Base-by-base conservation (phyloP, 306 rosid species). In the Cucurbita ficifolia region DNA sequence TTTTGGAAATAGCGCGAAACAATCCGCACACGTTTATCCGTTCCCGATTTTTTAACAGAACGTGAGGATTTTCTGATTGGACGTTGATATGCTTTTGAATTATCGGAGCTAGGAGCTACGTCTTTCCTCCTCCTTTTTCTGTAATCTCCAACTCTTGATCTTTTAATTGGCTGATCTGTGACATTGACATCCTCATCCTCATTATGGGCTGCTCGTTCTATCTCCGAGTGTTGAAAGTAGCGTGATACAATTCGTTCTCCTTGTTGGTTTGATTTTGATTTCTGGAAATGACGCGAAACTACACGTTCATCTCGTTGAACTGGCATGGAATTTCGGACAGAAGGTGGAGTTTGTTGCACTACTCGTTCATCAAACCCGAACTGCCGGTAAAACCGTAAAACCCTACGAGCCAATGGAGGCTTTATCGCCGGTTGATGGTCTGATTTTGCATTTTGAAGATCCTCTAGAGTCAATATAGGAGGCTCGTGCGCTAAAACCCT, bases 401-500 rank as follows among this genome's bases (percentile, higher is more conserved):
- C 4, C 11, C 17, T 18, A n/a, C 51, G 33, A 1, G 50, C 33
- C 8, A 5, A 22, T 61, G 45, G 19, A 61, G 46, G 45, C 10
- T 36, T 8, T 36, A 14, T 13, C 40, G 33, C 16, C 16, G 70
- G 7, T 40, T 8, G 51, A 40, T 1, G 46, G 49, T 9, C 1
- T 8, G 17, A 4, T 38, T n/a, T n/a, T 9, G 35, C 51, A 9
- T 63, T 63, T 10, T 40, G 70, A 43, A 63, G 51, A 63, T 63
- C 70, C 17, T 63, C 70, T n/a, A 63, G 70, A 18, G 70, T n/a
- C n/a, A 63, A 38, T n/a, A 63, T n/a, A 8, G 69, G 69, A 35
- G 69, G 22, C 48, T 62, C 69, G 48, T 16, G 29, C 24, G 8
- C 60, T 55, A 19, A 55, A 19, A 19, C 60, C n/a, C 29, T 55